Percentiles rank a stretch among this genome's conserved stretches.
These are phyloP conservation scores for Plasmodium knowlesi DNA, from an alignment of 169 alveolate genomes.

Conservation along the genomic window DNA sequence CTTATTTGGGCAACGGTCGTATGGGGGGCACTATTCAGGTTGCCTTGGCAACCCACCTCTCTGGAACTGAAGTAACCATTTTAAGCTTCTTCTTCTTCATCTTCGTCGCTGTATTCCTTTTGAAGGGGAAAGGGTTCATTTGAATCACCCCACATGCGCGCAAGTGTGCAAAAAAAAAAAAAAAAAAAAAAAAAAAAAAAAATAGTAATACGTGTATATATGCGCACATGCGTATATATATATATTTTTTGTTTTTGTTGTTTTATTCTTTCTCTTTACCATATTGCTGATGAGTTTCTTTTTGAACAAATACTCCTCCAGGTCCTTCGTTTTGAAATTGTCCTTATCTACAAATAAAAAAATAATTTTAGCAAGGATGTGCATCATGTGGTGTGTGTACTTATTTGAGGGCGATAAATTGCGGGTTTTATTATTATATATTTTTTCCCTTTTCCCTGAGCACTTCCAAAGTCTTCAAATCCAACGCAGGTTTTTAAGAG, in stretches of 20 bases:
- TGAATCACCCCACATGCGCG: background rate
- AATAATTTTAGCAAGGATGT: background rate
- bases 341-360: constrained; percentile 42
- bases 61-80: background rate
- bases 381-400: background rate
- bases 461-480: constrained; percentile 73
- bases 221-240: background rate
- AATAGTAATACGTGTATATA: background rate
- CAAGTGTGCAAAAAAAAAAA: background rate
- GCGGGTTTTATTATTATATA: background rate
- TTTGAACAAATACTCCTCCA: constrained; percentile 43
- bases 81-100: constrained; percentile 48
- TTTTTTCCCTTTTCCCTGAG: background rate
- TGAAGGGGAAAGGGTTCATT: constrained; percentile 8
- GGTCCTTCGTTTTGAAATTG: constrained; percentile 56
- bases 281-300: constrained; percentile 50
- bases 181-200: background rate
- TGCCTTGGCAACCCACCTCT: background rate
- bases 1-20: background rate
- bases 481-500: constrained; percentile 55
- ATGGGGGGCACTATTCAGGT: background rate
- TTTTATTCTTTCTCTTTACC: constrained; percentile 20
- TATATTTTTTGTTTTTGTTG: background rate
- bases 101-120: constrained; percentile 42
- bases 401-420: background rate